These are phyloP conservation scores for Athelia psychrophila DNA, from an alignment of 1,284 basidiomycete genomes.

Conservation along the genomic window DNA sequence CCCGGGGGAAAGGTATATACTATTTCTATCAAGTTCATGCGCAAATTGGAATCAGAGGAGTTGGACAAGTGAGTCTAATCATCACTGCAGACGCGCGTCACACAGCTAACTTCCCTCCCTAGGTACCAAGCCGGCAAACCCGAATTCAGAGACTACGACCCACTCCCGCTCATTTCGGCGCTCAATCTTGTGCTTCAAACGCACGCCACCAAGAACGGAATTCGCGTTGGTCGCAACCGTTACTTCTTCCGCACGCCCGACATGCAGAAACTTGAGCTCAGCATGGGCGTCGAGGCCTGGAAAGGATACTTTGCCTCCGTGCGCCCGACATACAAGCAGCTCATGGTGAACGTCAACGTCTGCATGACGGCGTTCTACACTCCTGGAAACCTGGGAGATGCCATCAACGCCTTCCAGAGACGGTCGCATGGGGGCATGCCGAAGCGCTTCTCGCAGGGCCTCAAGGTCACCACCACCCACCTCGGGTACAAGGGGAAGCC, in stretches of 20 bases:
- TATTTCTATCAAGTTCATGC: constrained; percentile 45
- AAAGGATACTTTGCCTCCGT: constrained; percentile 70
- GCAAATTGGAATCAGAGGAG: constrained; percentile 39
- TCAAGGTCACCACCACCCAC: constrained; percentile 58
- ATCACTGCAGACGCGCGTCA: background rate
- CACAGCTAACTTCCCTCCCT: background rate
- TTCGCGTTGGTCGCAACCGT: constrained; percentile 57
- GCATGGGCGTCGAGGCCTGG: constrained; percentile 52
- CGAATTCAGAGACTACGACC: constrained; percentile 40
- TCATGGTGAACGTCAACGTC: constrained; percentile 74
- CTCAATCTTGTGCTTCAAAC: constrained; percentile 66
- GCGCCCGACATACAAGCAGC: constrained; percentile 57
- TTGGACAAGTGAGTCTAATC: constrained; percentile 46
- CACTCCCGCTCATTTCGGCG: constrained; percentile 54
- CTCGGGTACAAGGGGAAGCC: constrained; percentile 52
- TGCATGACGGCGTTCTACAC: constrained; percentile 72
- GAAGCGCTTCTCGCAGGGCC: constrained; percentile 43
- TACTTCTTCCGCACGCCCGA: constrained; percentile 52
- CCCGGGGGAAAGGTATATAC: constrained; percentile 46
- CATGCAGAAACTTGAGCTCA: constrained; percentile 27
- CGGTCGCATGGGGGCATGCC: constrained; percentile 46
- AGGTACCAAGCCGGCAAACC: constrained; percentile 53
- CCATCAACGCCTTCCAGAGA: constrained; percentile 44
- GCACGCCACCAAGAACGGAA: constrained; percentile 48
- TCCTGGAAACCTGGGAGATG: constrained; percentile 57